Conservation (phyloP, 495 filamentous ascomycete genomes). For the Apiosordaria backusii region DNA sequence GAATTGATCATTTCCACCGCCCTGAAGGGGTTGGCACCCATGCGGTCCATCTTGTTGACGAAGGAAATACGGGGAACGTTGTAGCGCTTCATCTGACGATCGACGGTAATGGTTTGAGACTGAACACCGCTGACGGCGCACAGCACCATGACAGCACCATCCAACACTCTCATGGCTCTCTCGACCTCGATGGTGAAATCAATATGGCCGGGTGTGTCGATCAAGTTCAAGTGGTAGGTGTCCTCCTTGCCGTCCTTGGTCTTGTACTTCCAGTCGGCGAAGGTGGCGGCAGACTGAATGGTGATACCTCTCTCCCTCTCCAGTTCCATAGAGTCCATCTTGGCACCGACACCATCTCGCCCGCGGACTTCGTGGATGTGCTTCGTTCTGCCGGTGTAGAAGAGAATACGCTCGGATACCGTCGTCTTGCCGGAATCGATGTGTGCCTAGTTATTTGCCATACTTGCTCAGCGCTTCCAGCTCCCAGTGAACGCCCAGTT, state of each 20-base stretch:
- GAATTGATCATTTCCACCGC: constrained; percentile 94
- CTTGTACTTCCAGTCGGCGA: constrained; percentile 90
- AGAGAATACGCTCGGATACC: constrained; percentile 93
- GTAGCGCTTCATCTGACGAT: constrained; percentile 97
- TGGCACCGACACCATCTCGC: constrained; percentile 91
- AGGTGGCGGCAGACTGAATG: constrained; percentile 96
- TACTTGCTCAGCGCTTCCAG: constrained; percentile 18
- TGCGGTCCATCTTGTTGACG: constrained; percentile 99
- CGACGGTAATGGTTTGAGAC: constrained; percentile 96
- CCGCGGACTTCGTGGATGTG: constrained; percentile 97
- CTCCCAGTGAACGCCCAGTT: background rate
- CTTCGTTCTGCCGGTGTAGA: constrained; percentile 96
- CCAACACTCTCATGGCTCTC: constrained; percentile 88
- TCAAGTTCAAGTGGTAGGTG: constrained; percentile 96
- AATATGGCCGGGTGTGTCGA: constrained; percentile 98
- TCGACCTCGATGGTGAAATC: constrained; percentile 99
- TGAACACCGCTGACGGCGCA: constrained; percentile 98
- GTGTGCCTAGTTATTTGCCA: constrained; percentile 64
- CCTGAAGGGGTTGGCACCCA: constrained; percentile 98
- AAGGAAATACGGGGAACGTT: constrained; percentile 94
- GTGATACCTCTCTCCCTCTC: constrained; percentile 98
- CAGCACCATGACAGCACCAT: constrained; percentile 97
- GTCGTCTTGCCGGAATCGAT: constrained; percentile 99
- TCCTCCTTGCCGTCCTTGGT: constrained; percentile 69
- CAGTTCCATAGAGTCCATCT: constrained; percentile 99